A percentile compares a stretch with the other conserved stretches of the same genome.
Conservation (phyloP, 2,329 filamentous ascomycete species). For the Hypoxylon sp. region DNA sequence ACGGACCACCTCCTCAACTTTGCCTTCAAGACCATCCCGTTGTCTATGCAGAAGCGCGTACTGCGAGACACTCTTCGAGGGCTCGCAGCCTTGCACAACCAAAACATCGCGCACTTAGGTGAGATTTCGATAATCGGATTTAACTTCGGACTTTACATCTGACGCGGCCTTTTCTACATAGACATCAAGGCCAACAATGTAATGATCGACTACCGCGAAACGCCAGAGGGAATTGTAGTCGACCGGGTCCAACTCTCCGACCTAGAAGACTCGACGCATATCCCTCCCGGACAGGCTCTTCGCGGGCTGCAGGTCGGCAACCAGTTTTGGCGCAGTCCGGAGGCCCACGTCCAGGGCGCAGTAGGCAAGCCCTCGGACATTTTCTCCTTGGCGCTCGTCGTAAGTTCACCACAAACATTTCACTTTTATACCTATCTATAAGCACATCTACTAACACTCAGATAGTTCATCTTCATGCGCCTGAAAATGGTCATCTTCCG, state of each 20-base stretch:
- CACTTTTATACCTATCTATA: too few relatives aligned
- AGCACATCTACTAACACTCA: constrained; percentile 32
- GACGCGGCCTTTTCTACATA: constrained; percentile 35
- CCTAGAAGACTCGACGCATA: constrained; percentile 58
- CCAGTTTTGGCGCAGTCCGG: constrained; percentile 62
- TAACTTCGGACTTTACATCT: constrained; percentile 33
- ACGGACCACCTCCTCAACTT: constrained; percentile 60
- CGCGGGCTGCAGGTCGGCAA: constrained; percentile 59
- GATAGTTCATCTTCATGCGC: constrained; percentile 62
- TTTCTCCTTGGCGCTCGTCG: constrained; percentile 61
- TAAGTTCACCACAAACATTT: constrained; percentile 52
- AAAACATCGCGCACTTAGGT: constrained; percentile 58
- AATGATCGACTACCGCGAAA: constrained; percentile 58
- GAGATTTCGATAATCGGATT: constrained; percentile 29
- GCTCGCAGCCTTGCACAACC: constrained; percentile 56
- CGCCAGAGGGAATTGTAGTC: constrained; percentile 51
- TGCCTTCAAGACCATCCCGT: constrained; percentile 58
- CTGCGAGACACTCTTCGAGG: constrained; percentile 60
- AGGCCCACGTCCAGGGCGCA: constrained; percentile 59
- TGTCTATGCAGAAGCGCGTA: constrained; percentile 58
- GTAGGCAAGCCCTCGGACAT: constrained; percentile 60
- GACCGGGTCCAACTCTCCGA: constrained; percentile 59
- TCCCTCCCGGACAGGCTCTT: constrained; percentile 56
- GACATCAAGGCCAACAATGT: constrained; percentile 63
- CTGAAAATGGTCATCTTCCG: constrained; percentile 60